Evolutionary conservation across 2,329 filamentous ascomycete species (phyloP).

Genomic region (Xylaria sp.): DNA sequence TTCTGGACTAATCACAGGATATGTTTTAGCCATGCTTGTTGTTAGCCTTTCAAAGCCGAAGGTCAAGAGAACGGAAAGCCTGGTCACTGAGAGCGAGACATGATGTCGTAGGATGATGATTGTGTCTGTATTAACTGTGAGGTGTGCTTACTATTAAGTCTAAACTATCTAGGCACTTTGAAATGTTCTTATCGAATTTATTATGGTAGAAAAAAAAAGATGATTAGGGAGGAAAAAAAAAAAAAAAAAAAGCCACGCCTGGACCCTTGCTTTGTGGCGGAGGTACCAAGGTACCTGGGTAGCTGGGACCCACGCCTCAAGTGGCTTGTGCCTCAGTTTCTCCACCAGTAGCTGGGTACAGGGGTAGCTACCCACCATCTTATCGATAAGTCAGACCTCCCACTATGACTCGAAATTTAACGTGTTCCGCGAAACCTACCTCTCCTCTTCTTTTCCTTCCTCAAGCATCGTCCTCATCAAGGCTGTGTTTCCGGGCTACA

Average conservation of each 20-base stretch:
- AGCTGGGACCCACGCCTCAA: not conserved
- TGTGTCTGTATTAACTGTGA: not conserved
- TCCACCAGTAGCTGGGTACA: not conserved
- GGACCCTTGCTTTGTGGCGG: not conserved
- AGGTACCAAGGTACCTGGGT: no score
- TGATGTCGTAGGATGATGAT: not conserved
- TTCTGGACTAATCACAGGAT: conserved; percentile 49
- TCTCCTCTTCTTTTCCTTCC: conserved; percentile 53
- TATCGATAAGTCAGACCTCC: conserved; percentile 45
- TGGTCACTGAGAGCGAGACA: conserved; percentile 25
- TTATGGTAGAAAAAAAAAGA: not conserved
- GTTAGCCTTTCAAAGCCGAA: not conserved
- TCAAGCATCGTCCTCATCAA: conserved; percentile 86
- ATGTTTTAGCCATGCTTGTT: conserved; percentile 45
- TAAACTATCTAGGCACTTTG: not conserved
- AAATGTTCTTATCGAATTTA: conserved; percentile 5
- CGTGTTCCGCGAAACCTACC: conserved; percentile 1
- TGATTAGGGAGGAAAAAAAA: not conserved
- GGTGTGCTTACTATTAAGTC: conserved; percentile 8
- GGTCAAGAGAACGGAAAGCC: not conserved
- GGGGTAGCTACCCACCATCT: conserved; percentile 7
- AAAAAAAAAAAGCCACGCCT: conserved; percentile 17
- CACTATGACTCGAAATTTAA: conserved; percentile 44
- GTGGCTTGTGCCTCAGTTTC: conserved; percentile 26
- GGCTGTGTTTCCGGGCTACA: conserved; percentile 97